Base-by-base conservation (phyloP, 2,329 filamentous ascomycete species). In the Cryphonectria radicalis region DNA sequence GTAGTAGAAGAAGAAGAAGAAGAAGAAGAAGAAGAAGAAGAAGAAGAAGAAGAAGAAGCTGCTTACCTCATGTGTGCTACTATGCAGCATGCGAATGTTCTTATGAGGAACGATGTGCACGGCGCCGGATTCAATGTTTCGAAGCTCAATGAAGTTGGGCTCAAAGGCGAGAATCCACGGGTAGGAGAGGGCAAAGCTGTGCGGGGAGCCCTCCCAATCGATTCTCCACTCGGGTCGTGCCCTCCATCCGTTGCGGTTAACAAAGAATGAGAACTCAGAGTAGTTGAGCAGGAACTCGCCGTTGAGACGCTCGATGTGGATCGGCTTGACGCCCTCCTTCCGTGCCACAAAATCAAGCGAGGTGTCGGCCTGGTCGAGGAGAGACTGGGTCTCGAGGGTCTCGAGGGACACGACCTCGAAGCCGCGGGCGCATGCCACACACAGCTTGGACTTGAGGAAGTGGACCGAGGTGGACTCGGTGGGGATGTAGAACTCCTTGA, bases 401-500 rank as follows among this genome's bases (percentile, higher is more conserved):
- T 98, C 94, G 50, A 99, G 88, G 72, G 93, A 96, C 73, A 99
- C 96, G 43, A 99, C 95, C 82, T 99, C 96, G 81, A 99, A 99
- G 62, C 96, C 96, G 80, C 94, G 90, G 14, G 95, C 93, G 79
- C 96, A 98, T 63, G 95, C 96, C 73, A 99, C 96, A 80, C 96
- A 99, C 35, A 99, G 89, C 79, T 97, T 99, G 74, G 93, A 96
- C 78, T 96, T 95, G 76, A 99, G 88, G 86, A 98, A 99, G 82
- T 99, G 96, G 57, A 99, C 96, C 55, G 95, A 98, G 5, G 94
- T 95, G n/a, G 95, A 97, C 84, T 99, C 96, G 8, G 95, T 96
- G 0, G 96, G 96, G 73, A 99, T 98, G 82, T 99, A 99, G 78
- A 98, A 98, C 84, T 99, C 96, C 87, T 97, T 97, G 87, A 97